Conservation (phyloP, 179 eudicot genomes). For the Vitellaria paradoxa region DNA sequence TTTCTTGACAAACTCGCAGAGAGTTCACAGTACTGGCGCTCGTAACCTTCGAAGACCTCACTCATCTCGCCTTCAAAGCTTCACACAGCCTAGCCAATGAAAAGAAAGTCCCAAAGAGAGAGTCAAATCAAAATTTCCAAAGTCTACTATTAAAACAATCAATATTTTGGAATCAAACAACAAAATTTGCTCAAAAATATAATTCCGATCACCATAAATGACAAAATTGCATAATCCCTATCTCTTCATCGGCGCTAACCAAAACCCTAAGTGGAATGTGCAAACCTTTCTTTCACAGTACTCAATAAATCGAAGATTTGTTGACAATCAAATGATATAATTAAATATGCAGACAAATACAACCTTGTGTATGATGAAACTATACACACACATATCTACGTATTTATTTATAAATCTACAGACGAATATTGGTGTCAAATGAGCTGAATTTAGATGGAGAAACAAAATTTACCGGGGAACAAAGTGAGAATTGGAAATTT, state of each 20-base stretch:
- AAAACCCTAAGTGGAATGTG: background rate
- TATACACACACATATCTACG: background rate
- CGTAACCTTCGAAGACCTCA: constrained; percentile 81
- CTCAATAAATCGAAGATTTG: too few species aligned
- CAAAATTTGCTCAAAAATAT: background rate
- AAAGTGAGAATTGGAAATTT: background rate
- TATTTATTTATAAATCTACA: background rate
- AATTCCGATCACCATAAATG: background rate
- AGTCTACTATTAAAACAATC: background rate
- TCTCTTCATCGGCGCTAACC: background rate
- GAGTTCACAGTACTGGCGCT: constrained; percentile 83
- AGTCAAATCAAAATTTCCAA: background rate
- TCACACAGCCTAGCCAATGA: background rate
- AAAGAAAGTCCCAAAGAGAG: background rate
- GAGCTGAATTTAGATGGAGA: background rate
- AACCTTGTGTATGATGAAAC: background rate
- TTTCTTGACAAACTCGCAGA: constrained; percentile 71
- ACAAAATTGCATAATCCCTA: background rate
- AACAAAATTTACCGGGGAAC: background rate
- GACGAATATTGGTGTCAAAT: background rate
- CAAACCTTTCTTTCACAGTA: background rate
- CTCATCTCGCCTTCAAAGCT: constrained; percentile 47
- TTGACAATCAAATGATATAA: background rate
- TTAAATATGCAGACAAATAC: background rate
- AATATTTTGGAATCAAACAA: background rate